Evolutionary conservation across 225 moss, liverwort and hornwort genomes (phyloP).

Genomic region (Physcomitrium patens): DNA sequence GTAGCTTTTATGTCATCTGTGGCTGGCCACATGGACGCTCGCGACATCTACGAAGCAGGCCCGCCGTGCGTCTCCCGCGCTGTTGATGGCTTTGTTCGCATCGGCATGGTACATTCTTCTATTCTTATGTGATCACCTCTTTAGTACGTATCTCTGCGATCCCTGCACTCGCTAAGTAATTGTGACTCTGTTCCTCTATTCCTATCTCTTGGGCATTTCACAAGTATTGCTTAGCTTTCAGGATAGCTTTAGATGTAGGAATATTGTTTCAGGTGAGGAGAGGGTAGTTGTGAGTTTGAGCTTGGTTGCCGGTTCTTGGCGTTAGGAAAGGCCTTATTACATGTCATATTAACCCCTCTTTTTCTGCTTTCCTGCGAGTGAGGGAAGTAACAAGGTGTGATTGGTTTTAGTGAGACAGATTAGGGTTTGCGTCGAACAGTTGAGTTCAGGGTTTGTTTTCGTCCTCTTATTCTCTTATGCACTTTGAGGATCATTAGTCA

Average conservation of each 20-base stretch:
- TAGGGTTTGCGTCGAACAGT: constrained; percentile 21
- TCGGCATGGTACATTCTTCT: constrained; percentile 68
- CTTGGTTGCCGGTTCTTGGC: constrained; percentile 6
- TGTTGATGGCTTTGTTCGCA: constrained; percentile 98
- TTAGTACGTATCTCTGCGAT: neutral
- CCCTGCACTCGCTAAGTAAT: neutral
- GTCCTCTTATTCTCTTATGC: neutral
- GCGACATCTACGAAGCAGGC: constrained; percentile 91
- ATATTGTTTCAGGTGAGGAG: neutral
- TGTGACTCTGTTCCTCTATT: neutral
- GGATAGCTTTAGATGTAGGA: neutral
- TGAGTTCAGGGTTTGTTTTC: neutral
- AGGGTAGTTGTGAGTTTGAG: neutral
- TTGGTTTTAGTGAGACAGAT: neutral
- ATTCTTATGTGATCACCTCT: neutral
- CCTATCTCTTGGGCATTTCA: neutral
- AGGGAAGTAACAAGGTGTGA: neutral
- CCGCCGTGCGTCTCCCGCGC: constrained; percentile 97
- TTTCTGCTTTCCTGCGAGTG: neutral
- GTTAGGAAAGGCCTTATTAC: neutral
- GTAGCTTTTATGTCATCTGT: neutral
- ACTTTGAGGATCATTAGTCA: neutral
- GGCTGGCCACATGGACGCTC: constrained; percentile 64
- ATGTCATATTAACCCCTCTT: neutral
- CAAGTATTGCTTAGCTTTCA: neutral